Evolutionary conservation across 1,139 yeast species (phyloP).

Genomic region (Kodamaea derodonti): DNA sequence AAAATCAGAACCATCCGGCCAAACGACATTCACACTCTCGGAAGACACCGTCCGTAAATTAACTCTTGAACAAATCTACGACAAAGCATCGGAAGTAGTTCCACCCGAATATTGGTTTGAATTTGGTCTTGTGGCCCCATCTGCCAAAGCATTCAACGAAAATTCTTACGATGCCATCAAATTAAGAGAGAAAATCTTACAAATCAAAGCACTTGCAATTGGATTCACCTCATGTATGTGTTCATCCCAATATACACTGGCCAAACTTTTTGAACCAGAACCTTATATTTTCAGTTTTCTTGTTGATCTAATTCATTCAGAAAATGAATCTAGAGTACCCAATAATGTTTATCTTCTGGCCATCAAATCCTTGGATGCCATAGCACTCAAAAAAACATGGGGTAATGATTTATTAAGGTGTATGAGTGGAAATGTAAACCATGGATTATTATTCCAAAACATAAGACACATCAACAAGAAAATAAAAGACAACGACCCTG

Average conservation of each 20-base stretch:
- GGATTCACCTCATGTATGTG: constrained; percentile 54
- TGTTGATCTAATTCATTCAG: constrained; percentile 59
- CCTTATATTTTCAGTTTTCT: constrained; percentile 71
- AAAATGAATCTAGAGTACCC: constrained; percentile 52
- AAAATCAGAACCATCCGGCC: not conserved
- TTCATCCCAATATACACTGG: constrained; percentile 51
- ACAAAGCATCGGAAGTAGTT: constrained; percentile 52
- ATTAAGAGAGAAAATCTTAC: constrained; percentile 57
- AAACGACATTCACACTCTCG: constrained; percentile 17
- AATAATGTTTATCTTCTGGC: constrained; percentile 56
- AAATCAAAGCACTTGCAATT: constrained; percentile 63
- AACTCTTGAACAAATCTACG: constrained; percentile 61
- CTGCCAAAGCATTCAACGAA: constrained; percentile 70
- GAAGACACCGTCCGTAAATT: constrained; percentile 48
- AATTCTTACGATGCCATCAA: constrained; percentile 51
- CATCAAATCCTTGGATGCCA: constrained; percentile 64
- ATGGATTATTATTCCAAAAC: constrained; percentile 75
- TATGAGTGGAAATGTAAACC: constrained; percentile 87
- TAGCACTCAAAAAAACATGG: constrained; percentile 67
- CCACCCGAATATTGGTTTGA: constrained; percentile 65
- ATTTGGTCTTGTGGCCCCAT: constrained; percentile 58
- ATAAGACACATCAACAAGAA: constrained; percentile 58
- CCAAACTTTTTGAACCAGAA: constrained; percentile 67
- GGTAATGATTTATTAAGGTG: constrained; percentile 75
- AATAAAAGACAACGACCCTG: constrained; percentile 32